Evolutionary conservation across 2,329 filamentous ascomycete species (phyloP), one percentile per base, ranked within the genome.

Genomic region (Colletotrichum phormii): DNA sequence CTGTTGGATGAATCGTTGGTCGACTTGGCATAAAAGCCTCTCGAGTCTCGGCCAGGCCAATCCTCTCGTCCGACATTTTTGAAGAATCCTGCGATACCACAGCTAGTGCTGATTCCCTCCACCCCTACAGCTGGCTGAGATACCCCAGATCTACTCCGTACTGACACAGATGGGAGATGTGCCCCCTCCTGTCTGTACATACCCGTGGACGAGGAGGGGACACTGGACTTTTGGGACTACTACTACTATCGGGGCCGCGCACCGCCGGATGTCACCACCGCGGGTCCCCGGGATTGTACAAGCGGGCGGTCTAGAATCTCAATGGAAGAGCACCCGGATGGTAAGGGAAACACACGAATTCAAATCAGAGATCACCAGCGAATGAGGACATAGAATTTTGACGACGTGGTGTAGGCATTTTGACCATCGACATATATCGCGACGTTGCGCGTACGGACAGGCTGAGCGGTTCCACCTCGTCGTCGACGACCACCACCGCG

Each of bases 401-500:
- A 64, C 22, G 60, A 35, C 22, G 54, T 7, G 31, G 15, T 54
- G 49, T 37, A 6, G 24, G 49, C 15, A 64, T 57, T 64, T 64
- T 64, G 33, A 5, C 35, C 57, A 42, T 46, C 33, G 49, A 29
- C 22, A 54, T 54, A n/a, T 11, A 29, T 54, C n/a, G 31, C 13
- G 31, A 22, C 31, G 13, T 53, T 22, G 46, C 13, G 46, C 18
- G 62, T 42, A 57, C 37, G 53, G 51, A 46, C 62, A 64, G 31
- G 62, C 51, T 57, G 62, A 46, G 35, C 33, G 35, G 24, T 31
- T 8, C 24, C 26, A 60, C 37, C 26, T 24, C 18, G 24, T 71
- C 63, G 57, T 57, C 51, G 55, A 51, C 37, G 55, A 51, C 67
- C 26, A 29, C 60, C 60, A 15, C 24, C 35, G 31, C 18, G 60